Base-by-base conservation (phyloP, 257 asterid species). In the Nicotiana undulata region DNA sequence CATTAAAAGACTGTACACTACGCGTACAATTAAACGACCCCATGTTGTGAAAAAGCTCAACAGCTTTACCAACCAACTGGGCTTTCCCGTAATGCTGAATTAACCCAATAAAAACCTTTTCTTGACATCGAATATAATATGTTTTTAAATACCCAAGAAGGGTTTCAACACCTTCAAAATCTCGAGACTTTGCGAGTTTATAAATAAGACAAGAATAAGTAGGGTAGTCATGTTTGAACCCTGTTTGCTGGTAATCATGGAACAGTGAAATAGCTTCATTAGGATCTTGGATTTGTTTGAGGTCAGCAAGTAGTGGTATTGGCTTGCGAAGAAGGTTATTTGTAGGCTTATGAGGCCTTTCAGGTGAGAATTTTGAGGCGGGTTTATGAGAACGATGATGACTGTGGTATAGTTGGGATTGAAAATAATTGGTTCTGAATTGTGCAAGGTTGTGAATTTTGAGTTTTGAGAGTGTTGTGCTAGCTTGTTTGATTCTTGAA, bases 171-270 rank as follows among this genome's bases (percentile, higher is more conserved):
- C 85, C 92, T 34, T 88, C 90, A 76, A 92, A 95, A 28, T 85
- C 84, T 32, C 90, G 86, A 53, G 92, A 88, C 20, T 88, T 86
- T 1, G 96, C 94, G 31, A 95, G 98, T 88, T 89, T 92, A 88
- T 92, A 92, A 52, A 89, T 28, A 75, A 92, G 92, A 20, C 97
- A 86, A 61, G 97, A 91, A 82, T 89, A 93, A 37, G 96, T 90
- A 81, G 97, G 98, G 86, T 95, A 95, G 85, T 91, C 93, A 78
- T 91, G 99, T 61, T 84, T 90, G 93, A 85, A 79, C 37, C 97
- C 98, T 80, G n/a, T 80, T 44, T 89, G 87, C 9, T 67, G 24
- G 90, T 86, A 90, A n/a, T 89, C 87, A 59, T 82, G 59, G 90
- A 95, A 90, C 55, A 85, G 81, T 56, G 93, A 76, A 82, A 92